Conservation (phyloP, 1,284 basidiomycete genomes). For the Pascua guehoae region DNA sequence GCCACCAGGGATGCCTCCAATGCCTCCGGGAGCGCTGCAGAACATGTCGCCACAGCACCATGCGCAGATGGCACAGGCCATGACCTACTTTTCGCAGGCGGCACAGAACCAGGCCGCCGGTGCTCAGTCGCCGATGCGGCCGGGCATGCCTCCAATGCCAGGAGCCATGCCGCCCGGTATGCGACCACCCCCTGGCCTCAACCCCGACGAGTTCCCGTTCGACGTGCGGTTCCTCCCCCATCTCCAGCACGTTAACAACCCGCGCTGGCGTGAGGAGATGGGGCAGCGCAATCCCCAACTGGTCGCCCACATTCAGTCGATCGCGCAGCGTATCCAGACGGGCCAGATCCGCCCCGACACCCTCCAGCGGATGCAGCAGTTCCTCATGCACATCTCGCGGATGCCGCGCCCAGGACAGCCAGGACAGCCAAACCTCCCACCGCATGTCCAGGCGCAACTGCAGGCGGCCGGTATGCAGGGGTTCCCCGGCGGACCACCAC, state of each 20-base stretch:
- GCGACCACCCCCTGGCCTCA: slow-evolving; percentile 13
- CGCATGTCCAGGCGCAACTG: slow-evolving; percentile 13
- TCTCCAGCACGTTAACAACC: slow-evolving; percentile 26
- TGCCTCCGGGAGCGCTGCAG: slow-evolving; percentile 8
- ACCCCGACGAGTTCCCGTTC: slow-evolving; percentile 40
- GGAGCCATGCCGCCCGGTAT: slow-evolving; percentile 8
- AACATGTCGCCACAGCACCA: slow-evolving; percentile 31
- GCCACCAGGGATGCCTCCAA: slow-evolving; percentile 9
- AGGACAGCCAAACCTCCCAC: slow-evolving; percentile 7
- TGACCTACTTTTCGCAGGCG: slow-evolving; percentile 19
- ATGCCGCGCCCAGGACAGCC: neutral
- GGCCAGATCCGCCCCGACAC: slow-evolving; percentile 30
- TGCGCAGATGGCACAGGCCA: slow-evolving; percentile 34
- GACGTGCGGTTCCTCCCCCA: slow-evolving; percentile 33
- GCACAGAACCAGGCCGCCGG: slow-evolving; percentile 11
- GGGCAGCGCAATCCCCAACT: slow-evolving; percentile 27
- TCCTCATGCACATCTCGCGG: slow-evolving; percentile 21
- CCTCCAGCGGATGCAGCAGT: slow-evolving; percentile 38
- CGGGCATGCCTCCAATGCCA: slow-evolving; percentile 7
- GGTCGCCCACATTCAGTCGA: slow-evolving; percentile 19
- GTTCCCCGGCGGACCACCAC: slow-evolving; percentile 11
- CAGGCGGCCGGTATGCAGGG: slow-evolving; percentile 13
- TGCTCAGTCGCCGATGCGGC: slow-evolving; percentile 6
- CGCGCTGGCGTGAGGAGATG: slow-evolving; percentile 34
- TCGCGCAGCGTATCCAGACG: slow-evolving; percentile 21